Conservation (phyloP, 1,284 basidiomycete genomes). For the Tetrapyrgos nigripes region DNA sequence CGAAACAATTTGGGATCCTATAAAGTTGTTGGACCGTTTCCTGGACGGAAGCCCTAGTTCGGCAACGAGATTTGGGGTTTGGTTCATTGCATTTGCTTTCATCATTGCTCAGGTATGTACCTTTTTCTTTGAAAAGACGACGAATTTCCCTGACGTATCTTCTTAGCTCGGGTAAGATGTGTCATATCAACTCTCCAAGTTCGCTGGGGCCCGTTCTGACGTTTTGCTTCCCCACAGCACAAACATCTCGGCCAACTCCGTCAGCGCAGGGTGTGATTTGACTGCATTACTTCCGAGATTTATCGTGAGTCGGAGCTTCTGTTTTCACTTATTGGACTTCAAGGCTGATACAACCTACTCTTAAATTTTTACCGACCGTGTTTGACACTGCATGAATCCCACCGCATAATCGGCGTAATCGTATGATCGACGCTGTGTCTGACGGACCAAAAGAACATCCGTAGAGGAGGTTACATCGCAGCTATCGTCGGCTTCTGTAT, state of each 20-base stretch:
- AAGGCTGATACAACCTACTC: neutral
- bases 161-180: constrained; percentile 35
- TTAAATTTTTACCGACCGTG: too few species aligned
- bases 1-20: constrained; percentile 81
- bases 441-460: constrained; percentile 65
- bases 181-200: constrained; percentile 11
- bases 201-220: constrained; percentile 9
- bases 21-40: constrained; percentile 74
- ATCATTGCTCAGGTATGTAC: constrained; percentile 65
- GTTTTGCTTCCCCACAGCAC: constrained; percentile 49
- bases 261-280: constrained; percentile 86
- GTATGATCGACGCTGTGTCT: constrained; percentile 3
- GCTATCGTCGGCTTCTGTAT: constrained; percentile 79
- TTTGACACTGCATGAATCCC: too few species aligned
- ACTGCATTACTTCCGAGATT: constrained; percentile 83
- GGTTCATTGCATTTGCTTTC: constrained; percentile 81
- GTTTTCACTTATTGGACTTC: neutral
- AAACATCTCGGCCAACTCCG: constrained; percentile 86
- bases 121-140: neutral
- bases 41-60: constrained; percentile 69
- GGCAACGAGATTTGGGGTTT: constrained; percentile 72
- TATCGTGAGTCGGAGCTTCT: constrained; percentile 55
- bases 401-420: too few species aligned
- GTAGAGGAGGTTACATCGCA: constrained; percentile 82
- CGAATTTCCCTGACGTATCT: neutral